phyloP scores from a whole-genome alignment of 78 protist genomes.

The Dictyostelium citrinum region DNA sequence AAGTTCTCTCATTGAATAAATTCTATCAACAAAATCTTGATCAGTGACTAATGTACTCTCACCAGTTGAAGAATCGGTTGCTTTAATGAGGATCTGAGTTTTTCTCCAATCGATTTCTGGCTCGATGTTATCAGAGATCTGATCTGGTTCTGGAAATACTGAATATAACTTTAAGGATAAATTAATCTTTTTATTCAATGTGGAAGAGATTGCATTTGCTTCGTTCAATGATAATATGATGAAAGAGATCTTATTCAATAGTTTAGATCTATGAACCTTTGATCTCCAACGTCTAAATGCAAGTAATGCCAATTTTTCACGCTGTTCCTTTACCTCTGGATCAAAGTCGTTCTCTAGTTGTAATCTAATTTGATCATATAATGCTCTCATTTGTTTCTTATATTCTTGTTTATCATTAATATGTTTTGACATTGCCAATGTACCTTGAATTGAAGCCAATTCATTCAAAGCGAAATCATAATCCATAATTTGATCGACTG shows the following conservation, averaged over 20 bases:
- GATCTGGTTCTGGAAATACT: conserved; percentile 30
- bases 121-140: conserved; percentile 25
- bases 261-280: conserved; percentile 13
- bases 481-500: conserved; percentile 63
- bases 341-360: conserved; percentile 38
- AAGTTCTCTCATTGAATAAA: conserved; percentile 70
- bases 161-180: conserved; percentile 31
- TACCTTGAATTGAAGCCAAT: conserved; percentile 75
- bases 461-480: conserved; percentile 80
- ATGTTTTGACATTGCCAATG: conserved; percentile 43
- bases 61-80: conserved; percentile 29
- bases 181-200: not conserved
- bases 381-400: conserved; percentile 57
- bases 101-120: conserved; percentile 61
- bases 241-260: conserved; percentile 30
- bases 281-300: conserved; percentile 67
- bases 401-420: conserved; percentile 62
- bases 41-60: conserved; percentile 23
- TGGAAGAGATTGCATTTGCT: conserved; percentile 73
- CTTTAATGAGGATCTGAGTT: conserved; percentile 56
- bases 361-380: conserved; percentile 35
- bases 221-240: conserved; percentile 61
- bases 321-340: conserved; percentile 26
- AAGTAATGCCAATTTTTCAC: conserved; percentile 28
- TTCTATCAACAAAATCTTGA: conserved; percentile 61